Percentiles rank a stretch among this genome's conserved stretches.
phyloP scores from a whole-genome alignment of 2,329 filamentous ascomycete species.

The Septoria linicola region DNA sequence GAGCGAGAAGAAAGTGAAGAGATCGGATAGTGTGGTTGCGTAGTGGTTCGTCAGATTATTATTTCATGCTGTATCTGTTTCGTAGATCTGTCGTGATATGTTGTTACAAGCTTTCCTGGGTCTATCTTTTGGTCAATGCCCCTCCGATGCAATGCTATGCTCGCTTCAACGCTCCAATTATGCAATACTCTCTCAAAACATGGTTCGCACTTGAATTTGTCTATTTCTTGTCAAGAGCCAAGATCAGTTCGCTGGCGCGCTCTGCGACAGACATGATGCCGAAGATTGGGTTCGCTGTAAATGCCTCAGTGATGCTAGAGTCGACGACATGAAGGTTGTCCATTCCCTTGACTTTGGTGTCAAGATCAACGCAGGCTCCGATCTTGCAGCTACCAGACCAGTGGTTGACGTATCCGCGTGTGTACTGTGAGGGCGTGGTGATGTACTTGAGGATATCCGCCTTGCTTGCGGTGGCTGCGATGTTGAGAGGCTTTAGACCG shows the following conservation, averaged over 20 bases:
- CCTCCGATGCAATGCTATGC: neutral
- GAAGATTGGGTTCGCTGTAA: conserved; percentile 57
- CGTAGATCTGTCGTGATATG: neutral
- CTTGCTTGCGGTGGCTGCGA: conserved; percentile 48
- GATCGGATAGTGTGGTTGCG: neutral
- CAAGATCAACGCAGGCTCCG: conserved; percentile 50
- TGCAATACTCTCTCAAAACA: neutral
- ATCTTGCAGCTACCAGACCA: conserved; percentile 56
- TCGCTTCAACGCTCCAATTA: conserved; percentile 11
- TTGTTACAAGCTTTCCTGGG: neutral
- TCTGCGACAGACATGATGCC: conserved; percentile 57
- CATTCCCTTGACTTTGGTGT: conserved; percentile 51
- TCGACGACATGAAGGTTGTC: conserved; percentile 55
- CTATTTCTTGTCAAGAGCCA: conserved; percentile 30
- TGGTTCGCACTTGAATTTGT: neutral
- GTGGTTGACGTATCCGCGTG: conserved; percentile 53
- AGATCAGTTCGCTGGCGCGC: conserved; percentile 52
- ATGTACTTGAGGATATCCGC: conserved; percentile 53
- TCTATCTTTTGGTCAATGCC: neutral
- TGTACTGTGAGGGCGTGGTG: conserved; percentile 50
- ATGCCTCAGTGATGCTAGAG: conserved; percentile 50
- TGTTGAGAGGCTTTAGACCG: conserved; percentile 51
- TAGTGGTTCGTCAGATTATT: neutral
- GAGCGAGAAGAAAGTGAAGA: neutral
- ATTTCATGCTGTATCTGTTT: neutral